A percentile compares a stretch with the other conserved stretches of the same genome.
Conservation (phyloP, 2,329 filamentous ascomycete genomes). For the Colletotrichum graminicola region DNA sequence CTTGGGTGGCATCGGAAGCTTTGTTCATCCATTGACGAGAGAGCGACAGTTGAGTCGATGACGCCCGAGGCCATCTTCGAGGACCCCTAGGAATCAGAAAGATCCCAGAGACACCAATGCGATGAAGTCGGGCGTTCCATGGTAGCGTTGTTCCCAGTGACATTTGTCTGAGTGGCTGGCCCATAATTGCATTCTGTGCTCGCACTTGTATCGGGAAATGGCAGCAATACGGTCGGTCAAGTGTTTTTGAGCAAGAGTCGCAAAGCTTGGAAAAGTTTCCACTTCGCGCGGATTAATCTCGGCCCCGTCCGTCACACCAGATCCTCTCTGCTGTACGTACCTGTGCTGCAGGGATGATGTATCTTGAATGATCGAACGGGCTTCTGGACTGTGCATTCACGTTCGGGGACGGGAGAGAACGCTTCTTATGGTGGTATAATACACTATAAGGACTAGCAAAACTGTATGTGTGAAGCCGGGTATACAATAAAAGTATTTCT, state of each 20-base stretch:
- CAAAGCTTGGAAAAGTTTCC: constrained; percentile 34
- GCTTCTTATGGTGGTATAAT: neutral
- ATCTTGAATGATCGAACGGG: neutral
- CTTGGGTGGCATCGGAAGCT: constrained; percentile 7
- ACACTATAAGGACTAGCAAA: neutral
- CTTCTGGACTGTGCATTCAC: neutral
- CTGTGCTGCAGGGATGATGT: neutral
- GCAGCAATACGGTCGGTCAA: neutral
- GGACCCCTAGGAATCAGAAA: constrained; percentile 41
- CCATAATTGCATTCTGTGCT: constrained; percentile 50
- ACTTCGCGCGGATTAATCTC: constrained; percentile 38
- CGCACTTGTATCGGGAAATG: constrained; percentile 12
- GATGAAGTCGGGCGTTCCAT: constrained; percentile 57
- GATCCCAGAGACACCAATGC: constrained; percentile 45
- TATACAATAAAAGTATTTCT: constrained; percentile 42
- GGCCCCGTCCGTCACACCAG: constrained; percentile 14
- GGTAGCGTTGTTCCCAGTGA: constrained; percentile 59
- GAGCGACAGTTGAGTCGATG: constrained; percentile 19
- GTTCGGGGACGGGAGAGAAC: neutral
- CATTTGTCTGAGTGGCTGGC: constrained; percentile 57
- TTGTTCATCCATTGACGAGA: constrained; percentile 20
- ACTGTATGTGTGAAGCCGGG: constrained; percentile 29
- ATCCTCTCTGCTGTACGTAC: neutral
- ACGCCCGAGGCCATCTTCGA: constrained; percentile 37
- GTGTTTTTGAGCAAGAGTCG: constrained; percentile 15